These are phyloP conservation scores for Trichosporon inkin DNA, from an alignment of 1,284 basidiomycete genomes.

Conservation along the genomic window DNA sequence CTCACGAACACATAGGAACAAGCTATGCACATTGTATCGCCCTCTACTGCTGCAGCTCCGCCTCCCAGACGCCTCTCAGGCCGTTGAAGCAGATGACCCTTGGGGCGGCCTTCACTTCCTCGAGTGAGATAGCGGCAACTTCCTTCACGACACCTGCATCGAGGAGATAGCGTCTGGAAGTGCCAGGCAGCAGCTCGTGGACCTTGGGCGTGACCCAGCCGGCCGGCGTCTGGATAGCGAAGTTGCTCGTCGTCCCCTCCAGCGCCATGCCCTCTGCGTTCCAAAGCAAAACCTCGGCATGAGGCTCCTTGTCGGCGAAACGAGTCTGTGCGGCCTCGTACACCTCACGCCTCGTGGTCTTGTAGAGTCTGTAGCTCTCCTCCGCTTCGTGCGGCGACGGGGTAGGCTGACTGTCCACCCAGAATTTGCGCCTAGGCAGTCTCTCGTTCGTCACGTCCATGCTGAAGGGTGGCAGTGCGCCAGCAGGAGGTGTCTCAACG, in stretches of 20 bases:
- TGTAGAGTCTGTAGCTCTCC: conserved; percentile 30
- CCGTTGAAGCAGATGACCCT: conserved; percentile 45
- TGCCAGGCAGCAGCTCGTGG: conserved; percentile 33
- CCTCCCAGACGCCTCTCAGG: conserved; percentile 45
- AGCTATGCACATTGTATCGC: conserved; percentile 8
- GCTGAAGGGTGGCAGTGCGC: conserved; percentile 23
- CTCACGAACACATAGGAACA: not conserved
- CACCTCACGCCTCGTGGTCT: conserved; percentile 35
- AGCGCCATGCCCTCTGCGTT: not conserved
- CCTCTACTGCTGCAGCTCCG: conserved; percentile 21
- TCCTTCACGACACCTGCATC: conserved; percentile 27
- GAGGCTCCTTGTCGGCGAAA: conserved; percentile 8
- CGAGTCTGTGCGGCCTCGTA: conserved; percentile 36
- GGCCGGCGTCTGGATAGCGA: conserved; percentile 30
- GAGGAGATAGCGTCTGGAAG: conserved; percentile 36
- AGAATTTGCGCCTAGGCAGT: conserved; percentile 21
- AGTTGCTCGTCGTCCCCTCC: conserved; percentile 45
- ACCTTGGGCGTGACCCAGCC: conserved; percentile 40
- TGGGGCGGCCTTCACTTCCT: conserved; percentile 25
- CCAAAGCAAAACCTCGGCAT: not conserved
- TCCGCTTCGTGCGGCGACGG: conserved; percentile 1
- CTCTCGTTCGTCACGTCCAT: not conserved
- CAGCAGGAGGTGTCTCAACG: not conserved
- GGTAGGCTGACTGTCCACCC: conserved; percentile 28
- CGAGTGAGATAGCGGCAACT: conserved; percentile 27